These are phyloP conservation scores for Saccharomyces hybrid DNA, from an alignment of 1,139 yeast genomes.

Conservation along the genomic window DNA sequence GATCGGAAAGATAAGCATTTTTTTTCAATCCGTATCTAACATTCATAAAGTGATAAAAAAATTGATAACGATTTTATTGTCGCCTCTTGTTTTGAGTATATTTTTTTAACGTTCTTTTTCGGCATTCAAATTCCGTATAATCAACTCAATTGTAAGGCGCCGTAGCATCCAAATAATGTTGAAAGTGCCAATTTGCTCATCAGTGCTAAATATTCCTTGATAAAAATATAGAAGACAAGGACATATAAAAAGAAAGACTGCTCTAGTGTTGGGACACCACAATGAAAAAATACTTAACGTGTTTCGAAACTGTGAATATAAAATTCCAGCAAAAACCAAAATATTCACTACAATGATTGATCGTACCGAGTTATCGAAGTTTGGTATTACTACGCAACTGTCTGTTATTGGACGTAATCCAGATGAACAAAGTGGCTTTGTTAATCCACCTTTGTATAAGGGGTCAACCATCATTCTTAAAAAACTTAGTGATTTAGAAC, in stretches of 20 bases:
- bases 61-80: neutral
- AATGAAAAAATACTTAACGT: too few relatives aligned
- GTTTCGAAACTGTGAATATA: neutral
- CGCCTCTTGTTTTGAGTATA: neutral
- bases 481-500: conserved; percentile 5
- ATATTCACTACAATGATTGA: neutral
- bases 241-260: neutral
- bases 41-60: neutral
- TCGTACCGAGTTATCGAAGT: neutral
- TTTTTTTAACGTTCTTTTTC: neutral
- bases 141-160: neutral
- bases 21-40: neutral
- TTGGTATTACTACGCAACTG: conserved; percentile 3
- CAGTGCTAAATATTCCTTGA: neutral
- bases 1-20: neutral
- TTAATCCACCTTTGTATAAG: conserved; percentile 9
- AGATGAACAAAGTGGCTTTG: conserved; percentile 8
- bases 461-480: conserved; percentile 11
- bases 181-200: neutral
- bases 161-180: neutral
- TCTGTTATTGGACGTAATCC: conserved; percentile 8
- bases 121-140: neutral
- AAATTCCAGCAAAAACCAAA: neutral
- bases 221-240: neutral
- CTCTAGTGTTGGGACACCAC: neutral